Percentiles rank a stretch among this genome's conserved stretches.
Conservation (phyloP, 2,329 filamentous ascomycete species). For the Colletotrichum orbiculare region DNA sequence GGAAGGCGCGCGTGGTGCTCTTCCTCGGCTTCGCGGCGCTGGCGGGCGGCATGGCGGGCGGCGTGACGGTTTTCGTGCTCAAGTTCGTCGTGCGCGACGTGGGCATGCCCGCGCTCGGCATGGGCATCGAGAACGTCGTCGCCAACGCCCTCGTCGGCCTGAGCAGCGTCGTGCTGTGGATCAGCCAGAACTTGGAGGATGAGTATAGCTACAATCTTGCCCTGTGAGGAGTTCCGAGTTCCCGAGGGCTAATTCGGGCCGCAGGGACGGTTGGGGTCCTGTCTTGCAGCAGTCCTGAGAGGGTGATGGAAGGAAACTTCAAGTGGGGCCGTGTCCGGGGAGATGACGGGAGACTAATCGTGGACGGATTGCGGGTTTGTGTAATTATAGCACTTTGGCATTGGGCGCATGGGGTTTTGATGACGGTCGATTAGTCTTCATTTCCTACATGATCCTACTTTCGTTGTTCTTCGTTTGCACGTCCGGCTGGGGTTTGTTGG, state of each 20-base stretch:
- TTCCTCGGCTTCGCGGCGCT: constrained; percentile 74
- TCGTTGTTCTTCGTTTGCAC: too few species aligned
- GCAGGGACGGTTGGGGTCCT: constrained; percentile 21
- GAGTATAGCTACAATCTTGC: constrained; percentile 77
- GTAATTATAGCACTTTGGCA: too few species aligned
- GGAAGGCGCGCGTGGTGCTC: constrained; percentile 75
- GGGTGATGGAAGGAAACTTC: too few species aligned
- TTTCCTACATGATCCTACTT: too few species aligned
- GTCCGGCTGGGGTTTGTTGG: too few species aligned
- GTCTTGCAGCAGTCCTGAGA: constrained; percentile 7
- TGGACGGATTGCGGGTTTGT: too few species aligned
- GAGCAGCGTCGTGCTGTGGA: constrained; percentile 73
- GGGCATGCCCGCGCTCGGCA: constrained; percentile 69
- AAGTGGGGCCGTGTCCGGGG: too few species aligned
- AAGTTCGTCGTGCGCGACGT: constrained; percentile 71
- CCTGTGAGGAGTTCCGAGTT: constrained; percentile 71
- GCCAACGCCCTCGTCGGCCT: constrained; percentile 72
- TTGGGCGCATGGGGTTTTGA: too few species aligned
- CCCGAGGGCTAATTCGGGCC: constrained; percentile 5
- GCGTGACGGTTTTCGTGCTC: constrained; percentile 75
- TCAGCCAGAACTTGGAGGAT: constrained; percentile 79
- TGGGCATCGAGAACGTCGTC: constrained; percentile 76
- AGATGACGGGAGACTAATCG: too few species aligned
- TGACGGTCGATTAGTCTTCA: too few species aligned
- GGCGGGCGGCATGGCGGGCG: constrained; percentile 75